Conservation (phyloP, 176 grass and related monocot species). For the Tuctoria greenei region DNA sequence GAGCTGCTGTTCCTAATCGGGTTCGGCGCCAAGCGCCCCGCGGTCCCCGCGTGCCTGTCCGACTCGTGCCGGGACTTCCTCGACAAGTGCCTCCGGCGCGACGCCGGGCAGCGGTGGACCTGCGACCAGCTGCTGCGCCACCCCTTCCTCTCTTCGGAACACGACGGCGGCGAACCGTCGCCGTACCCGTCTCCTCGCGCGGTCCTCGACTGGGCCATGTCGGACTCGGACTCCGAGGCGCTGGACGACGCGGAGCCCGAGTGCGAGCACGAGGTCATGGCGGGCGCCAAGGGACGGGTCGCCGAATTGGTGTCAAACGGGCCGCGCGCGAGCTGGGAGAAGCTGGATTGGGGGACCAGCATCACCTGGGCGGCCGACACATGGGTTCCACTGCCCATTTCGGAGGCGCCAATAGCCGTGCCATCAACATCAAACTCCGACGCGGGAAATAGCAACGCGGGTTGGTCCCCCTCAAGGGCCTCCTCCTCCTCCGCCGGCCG, state of each 20-base stretch:
- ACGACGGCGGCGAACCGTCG: neutral
- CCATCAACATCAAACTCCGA: neutral
- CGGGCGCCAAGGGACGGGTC: slow-evolving; percentile 54
- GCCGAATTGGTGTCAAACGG: slow-evolving; percentile 50
- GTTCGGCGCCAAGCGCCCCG: slow-evolving; percentile 53
- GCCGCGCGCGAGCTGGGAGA: slow-evolving; percentile 33
- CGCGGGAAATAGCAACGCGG: slow-evolving; percentile 25
- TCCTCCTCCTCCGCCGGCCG: neutral
- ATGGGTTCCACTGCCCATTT: slow-evolving; percentile 13
- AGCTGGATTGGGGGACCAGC: neutral
- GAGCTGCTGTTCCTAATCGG: slow-evolving; percentile 59
- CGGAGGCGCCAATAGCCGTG: slow-evolving; percentile 7
- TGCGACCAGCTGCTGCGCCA: slow-evolving; percentile 68
- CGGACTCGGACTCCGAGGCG: slow-evolving; percentile 38
- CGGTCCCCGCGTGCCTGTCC: slow-evolving; percentile 48
- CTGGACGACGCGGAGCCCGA: slow-evolving; percentile 7
- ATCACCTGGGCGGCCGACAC: slow-evolving; percentile 33
- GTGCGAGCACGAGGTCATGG: slow-evolving; percentile 47
- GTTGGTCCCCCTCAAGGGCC: neutral
- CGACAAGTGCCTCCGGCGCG: slow-evolving; percentile 71
- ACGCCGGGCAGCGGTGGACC: slow-evolving; percentile 61
- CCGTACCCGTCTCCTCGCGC: slow-evolving; percentile 55
- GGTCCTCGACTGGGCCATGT: slow-evolving; percentile 61
- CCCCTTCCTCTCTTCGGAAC: slow-evolving; percentile 59
- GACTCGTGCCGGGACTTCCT: slow-evolving; percentile 65